Base-by-base conservation (phyloP, 257 asterid species). In the Verbascum thapsus region DNA sequence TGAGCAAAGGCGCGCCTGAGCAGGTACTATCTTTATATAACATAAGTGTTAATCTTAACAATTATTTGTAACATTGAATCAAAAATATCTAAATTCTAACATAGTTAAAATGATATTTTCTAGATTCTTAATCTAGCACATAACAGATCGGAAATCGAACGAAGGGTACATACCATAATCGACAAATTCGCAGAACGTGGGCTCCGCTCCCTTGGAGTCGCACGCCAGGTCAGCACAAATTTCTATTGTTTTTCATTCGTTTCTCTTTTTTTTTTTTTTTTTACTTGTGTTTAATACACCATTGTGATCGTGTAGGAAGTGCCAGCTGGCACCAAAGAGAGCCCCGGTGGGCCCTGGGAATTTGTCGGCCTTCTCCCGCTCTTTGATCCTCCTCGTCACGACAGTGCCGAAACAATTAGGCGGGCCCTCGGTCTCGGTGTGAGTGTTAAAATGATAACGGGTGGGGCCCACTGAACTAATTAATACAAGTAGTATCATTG, bases 1-100 rank as follows among this genome's bases (percentile, higher is more conserved):
- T 59, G 60, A 68, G 79, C 75, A 74, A 74, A 63, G 79, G 75
- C 0, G 79, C 79, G 22, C 79, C 79, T 3, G 79, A 74, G 49
- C 79, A 68, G 75, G 79, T 74, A 62, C 17, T 22, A 12, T 38
- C 40, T 3, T 30, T 35, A 55, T 2, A 30, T 39, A n/a, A n/a
- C n/a, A n/a, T 60, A 37, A 44, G 48, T 19, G 37, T 20, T 9
- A 11, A 13, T 53, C 54, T 22, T n/a, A n/a, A 26, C 26, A 49
- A 20, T 41, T 39, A n/a, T 1, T 58, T 26, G 4, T 30, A 19
- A 18, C 48, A 62, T 17, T 30, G 12, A 26, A 40, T 18, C 16
- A 23, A 17, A 40, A 51, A 39, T 16, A n/a, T 12, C 49, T 17
- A 45, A 40, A 1, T n/a, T 13, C 34, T 72, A 37, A 70, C 48